Evolutionary conservation across 257 asterid species (phyloP).

Genomic region (Solanum bulbocastanum): DNA sequence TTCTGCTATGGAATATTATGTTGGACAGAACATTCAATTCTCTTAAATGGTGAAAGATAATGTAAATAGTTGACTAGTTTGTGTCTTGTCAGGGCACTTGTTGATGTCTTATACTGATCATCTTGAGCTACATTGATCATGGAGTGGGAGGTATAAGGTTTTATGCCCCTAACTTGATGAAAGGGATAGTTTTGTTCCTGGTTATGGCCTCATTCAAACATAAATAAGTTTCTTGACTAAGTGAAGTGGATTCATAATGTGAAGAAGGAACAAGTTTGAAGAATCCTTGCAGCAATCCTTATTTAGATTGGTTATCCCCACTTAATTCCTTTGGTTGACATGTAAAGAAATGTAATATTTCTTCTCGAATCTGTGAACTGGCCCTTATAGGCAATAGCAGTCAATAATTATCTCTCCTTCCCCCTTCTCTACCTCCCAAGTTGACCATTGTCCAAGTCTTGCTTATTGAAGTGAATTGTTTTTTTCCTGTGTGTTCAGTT

Average conservation of each 20-base stretch:
- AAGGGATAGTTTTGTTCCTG: not conserved
- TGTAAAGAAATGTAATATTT: not conserved
- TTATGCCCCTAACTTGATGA: not conserved
- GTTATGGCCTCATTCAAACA: not conserved
- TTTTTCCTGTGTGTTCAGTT: not conserved
- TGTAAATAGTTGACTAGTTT: not conserved
- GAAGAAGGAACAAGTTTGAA: not conserved
- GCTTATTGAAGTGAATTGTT: not conserved
- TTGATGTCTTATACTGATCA: not conserved
- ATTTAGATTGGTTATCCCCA: not conserved
- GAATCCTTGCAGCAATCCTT: not conserved
- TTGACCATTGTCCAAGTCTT: not conserved
- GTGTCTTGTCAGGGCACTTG: not conserved
- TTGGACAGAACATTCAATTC: not conserved
- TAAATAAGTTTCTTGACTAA: not conserved
- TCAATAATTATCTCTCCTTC: not conserved
- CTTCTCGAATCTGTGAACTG: not conserved
- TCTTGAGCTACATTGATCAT: not conserved
- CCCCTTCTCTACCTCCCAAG: not conserved
- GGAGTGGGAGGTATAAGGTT: not conserved
- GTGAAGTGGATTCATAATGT: not conserved
- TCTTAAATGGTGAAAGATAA: not conserved
- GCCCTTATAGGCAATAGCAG: not conserved
- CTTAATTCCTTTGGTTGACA: not conserved
- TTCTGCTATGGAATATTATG: not conserved